These are phyloP conservation scores for Alternaria panax DNA, from an alignment of 2,329 filamentous ascomycete genomes.

Conservation along the genomic window DNA sequence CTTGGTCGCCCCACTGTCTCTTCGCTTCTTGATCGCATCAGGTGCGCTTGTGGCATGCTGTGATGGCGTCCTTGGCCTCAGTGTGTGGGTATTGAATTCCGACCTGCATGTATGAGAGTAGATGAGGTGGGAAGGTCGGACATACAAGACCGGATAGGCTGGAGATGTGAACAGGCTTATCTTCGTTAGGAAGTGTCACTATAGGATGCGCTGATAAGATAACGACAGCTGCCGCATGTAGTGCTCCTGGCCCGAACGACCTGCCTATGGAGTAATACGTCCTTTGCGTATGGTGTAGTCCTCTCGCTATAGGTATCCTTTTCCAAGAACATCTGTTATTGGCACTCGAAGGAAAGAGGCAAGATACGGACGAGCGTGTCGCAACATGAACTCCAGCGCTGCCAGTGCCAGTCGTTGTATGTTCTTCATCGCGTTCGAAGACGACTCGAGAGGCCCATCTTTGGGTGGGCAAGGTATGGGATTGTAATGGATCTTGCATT, in stretches of 20 bases:
- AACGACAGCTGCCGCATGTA: constrained; percentile 2
- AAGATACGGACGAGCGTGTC: constrained; percentile 21
- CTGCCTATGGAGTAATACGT: neutral
- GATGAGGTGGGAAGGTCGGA: constrained; percentile 8
- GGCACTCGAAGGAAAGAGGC: constrained; percentile 4
- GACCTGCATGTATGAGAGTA: neutral
- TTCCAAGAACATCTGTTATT: neutral
- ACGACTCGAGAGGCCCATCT: constrained; percentile 20
- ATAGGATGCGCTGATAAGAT: constrained; percentile 8
- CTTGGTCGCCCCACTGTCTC: constrained; percentile 18
- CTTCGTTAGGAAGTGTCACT: neutral
- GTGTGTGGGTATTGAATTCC: neutral
- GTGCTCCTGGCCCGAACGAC: neutral
- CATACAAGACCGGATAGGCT: neutral
- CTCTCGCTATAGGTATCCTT: neutral
- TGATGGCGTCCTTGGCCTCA: neutral
- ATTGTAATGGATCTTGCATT: constrained; percentile 38
- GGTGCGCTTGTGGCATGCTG: constrained; percentile 2
- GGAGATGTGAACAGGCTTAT: neutral
- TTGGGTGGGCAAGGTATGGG: constrained; percentile 1
- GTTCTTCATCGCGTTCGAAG: constrained; percentile 17
- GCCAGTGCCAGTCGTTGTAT: constrained; percentile 17
- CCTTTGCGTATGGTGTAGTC: neutral
- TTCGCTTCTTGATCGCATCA: constrained; percentile 13
- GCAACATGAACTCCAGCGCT: constrained; percentile 21